phyloP scores from a whole-genome alignment of 192 early-diverging fungal genomes.

The Borealophlyctis nickersoniae region DNA sequence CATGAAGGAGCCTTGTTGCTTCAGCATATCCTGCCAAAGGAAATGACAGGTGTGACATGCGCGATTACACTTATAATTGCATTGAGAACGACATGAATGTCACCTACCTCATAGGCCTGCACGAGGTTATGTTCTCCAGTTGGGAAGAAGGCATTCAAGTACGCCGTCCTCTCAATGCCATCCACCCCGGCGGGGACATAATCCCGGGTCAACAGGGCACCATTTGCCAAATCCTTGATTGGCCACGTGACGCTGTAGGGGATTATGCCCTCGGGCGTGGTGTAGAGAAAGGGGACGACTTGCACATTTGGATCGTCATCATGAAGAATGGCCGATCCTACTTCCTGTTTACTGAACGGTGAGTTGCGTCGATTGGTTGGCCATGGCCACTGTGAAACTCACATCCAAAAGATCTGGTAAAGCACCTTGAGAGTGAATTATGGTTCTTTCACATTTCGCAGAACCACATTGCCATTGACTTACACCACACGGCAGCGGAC shows the following conservation, averaged over 20 bases:
- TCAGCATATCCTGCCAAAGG: no score
- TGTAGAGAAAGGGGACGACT: neutral
- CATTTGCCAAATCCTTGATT: neutral
- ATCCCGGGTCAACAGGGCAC: neutral
- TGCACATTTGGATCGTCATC: neutral
- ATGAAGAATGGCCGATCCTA: neutral
- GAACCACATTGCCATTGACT: no score
- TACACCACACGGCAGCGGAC: neutral
- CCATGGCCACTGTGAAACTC: no score
- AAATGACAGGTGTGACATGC: no score
- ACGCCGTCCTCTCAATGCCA: neutral
- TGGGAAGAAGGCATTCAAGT: neutral
- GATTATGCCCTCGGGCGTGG: neutral
- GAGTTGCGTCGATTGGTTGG: no score
- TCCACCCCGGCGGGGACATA: neutral
- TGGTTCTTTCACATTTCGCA: no score
- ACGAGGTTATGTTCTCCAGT: neutral
- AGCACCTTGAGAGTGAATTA: no score
- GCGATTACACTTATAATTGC: no score
- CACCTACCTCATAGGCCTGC: neutral
- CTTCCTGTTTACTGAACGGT: neutral
- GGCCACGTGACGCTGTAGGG: neutral
- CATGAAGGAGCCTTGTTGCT: no score
- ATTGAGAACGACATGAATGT: no score
- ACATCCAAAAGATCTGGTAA: no score